Evolutionary conservation across 805 yeast genomes (phyloP).

Genomic region (Candida easanensis): DNA sequence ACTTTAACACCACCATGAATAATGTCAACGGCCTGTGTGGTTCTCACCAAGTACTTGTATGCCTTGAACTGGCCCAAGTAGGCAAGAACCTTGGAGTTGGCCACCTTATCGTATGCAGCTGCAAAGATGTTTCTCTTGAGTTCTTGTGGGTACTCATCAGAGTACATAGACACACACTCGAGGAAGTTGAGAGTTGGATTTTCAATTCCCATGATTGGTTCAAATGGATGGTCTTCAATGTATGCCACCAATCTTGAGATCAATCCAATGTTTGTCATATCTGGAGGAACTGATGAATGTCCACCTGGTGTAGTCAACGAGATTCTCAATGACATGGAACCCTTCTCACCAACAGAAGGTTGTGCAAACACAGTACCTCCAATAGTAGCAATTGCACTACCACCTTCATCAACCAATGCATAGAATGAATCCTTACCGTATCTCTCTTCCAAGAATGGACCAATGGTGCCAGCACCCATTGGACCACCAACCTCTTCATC

Average conservation of each 20-base stretch:
- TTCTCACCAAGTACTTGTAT: constrained; percentile 35
- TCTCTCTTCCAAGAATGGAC: constrained; percentile 40
- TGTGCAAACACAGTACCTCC: constrained; percentile 44
- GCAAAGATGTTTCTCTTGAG: constrained; percentile 32
- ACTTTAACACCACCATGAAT: constrained; percentile 63
- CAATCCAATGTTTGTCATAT: constrained; percentile 71
- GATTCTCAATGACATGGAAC: constrained; percentile 49
- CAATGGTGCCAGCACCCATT: constrained; percentile 55
- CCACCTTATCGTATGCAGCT: constrained; percentile 32
- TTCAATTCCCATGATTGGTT: constrained; percentile 39
- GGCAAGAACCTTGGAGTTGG: constrained; percentile 37
- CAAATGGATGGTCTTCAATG: constrained; percentile 55
- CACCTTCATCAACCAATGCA: constrained; percentile 64
- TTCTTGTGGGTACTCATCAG: constrained; percentile 17
- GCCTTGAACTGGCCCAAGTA: constrained; percentile 28
- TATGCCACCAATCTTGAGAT: constrained; percentile 48
- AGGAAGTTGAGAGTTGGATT: constrained; percentile 56
- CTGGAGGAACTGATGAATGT: constrained; percentile 70
- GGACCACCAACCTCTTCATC: constrained; percentile 73
- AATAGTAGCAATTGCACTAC: constrained; percentile 38
- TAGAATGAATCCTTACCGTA: constrained; percentile 59
- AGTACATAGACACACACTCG: constrained; percentile 61
- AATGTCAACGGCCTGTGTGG: constrained; percentile 49
- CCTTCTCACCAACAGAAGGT: constrained; percentile 63
- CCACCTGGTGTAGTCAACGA: constrained; percentile 65